Evolutionary conservation across 805 yeast genomes (phyloP).

Genomic region (Pichia gijzeniarum): DNA sequence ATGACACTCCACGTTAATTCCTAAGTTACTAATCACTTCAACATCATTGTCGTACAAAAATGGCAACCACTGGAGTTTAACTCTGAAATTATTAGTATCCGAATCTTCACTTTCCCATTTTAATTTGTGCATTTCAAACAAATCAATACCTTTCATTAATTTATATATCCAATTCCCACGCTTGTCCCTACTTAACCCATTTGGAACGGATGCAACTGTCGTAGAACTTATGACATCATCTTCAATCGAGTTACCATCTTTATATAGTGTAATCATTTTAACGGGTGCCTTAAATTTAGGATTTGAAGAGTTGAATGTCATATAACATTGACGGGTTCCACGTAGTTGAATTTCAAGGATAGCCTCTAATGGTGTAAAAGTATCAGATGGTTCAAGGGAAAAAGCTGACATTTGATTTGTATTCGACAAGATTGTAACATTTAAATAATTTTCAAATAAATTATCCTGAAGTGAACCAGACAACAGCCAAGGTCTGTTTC

Average conservation of each 20-base stretch:
- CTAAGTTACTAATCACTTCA: conserved; percentile 34
- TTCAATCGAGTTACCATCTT: conserved; percentile 17
- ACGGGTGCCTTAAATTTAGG: conserved; percentile 49
- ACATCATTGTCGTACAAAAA: conserved; percentile 38
- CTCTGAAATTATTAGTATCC: conserved; percentile 34
- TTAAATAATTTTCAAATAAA: conserved; percentile 38
- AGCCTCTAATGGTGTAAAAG: conserved; percentile 61
- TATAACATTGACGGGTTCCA: conserved; percentile 57
- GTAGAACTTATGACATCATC: neutral
- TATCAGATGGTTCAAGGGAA: conserved; percentile 15
- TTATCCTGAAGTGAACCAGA: conserved; percentile 32
- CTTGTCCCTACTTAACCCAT: conserved; percentile 38
- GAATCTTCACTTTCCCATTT: conserved; percentile 42
- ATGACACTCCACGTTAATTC: conserved; percentile 57
- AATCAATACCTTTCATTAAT: conserved; percentile 56
- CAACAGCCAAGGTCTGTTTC: conserved; percentile 42
- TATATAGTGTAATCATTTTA: conserved; percentile 50
- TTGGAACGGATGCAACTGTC: conserved; percentile 28
- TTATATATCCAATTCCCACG: conserved; percentile 38
- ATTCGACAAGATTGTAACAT: conserved; percentile 45
- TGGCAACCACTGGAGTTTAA: conserved; percentile 77
- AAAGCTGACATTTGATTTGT: conserved; percentile 27
- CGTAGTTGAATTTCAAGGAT: conserved; percentile 51
- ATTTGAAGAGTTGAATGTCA: conserved; percentile 47
- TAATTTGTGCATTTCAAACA: conserved; percentile 57